These are phyloP conservation scores for Zygotorulaspora danielsina DNA, from an alignment of 805 yeast genomes.

Conservation along the genomic window DNA sequence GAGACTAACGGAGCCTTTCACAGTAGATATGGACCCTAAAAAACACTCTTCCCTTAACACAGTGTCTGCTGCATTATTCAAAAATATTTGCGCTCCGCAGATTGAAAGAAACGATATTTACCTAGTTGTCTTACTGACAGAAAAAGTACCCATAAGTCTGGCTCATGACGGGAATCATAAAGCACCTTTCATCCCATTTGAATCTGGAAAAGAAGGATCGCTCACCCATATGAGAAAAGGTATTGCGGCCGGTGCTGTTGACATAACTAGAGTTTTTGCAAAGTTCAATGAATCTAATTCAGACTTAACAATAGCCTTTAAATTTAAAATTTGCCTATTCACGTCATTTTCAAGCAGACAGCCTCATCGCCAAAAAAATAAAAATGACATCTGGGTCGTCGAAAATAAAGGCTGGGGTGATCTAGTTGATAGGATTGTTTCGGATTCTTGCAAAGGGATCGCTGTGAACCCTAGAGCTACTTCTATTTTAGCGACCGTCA, in stretches of 20 bases:
- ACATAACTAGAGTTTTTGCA: conserved; percentile 73
- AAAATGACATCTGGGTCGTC: conserved; percentile 36
- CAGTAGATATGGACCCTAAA: conserved; percentile 57
- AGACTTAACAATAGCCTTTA: conserved; percentile 57
- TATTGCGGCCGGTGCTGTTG: conserved; percentile 84
- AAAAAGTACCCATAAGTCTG: conserved; percentile 49
- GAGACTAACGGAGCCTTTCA: conserved; percentile 75
- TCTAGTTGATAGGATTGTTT: conserved; percentile 67
- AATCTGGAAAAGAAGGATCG: conserved; percentile 14
- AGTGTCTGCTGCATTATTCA: conserved; percentile 73
- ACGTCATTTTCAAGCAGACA: conserved; percentile 51
- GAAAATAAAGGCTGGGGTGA: conserved; percentile 86
- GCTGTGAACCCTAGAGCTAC: conserved; percentile 82
- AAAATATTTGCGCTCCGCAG: conserved; percentile 60
- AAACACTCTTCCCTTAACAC: conserved; percentile 59
- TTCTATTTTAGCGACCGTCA: conserved; percentile 60
- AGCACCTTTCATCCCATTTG: conserved; percentile 25
- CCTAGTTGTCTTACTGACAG: conserved; percentile 71
- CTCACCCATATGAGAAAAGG: conserved; percentile 60
- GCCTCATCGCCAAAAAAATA: conserved; percentile 17
- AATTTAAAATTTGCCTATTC: conserved; percentile 64
- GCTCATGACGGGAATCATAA: conserved; percentile 20
- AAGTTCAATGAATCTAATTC: conserved; percentile 55
- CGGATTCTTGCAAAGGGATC: conserved; percentile 70
- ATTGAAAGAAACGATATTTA: conserved; percentile 62